Evolutionary conservation across 352 stramenopile species (phyloP).

Genomic region (Phytophthora cryptogea): DNA sequence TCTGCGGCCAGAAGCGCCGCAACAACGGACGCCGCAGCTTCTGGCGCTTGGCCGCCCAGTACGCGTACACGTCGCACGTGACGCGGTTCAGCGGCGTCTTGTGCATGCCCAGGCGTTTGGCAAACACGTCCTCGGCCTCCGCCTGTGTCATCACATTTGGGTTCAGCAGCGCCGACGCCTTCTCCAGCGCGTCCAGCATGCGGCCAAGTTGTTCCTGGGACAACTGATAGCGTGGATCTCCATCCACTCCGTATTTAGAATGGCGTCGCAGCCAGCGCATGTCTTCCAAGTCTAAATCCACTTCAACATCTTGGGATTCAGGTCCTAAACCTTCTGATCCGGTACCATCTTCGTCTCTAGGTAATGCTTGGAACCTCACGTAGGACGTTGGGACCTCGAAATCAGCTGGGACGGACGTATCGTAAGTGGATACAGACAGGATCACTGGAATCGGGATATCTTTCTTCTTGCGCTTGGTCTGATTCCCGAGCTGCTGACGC

Average conservation of each 20-base stretch:
- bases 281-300: slow-evolving; percentile 84
- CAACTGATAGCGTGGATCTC: slow-evolving; percentile 82
- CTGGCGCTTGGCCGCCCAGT: slow-evolving; percentile 96
- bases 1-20: slow-evolving; percentile 96
- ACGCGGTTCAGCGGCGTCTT: slow-evolving; percentile 77
- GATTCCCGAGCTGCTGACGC: slow-evolving; percentile 40
- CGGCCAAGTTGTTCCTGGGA: slow-evolving; percentile 61
- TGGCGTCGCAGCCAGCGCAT: slow-evolving; percentile 88
- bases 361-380: slow-evolving; percentile 79
- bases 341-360: slow-evolving; percentile 32
- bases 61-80: slow-evolving; percentile 91
- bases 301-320: slow-evolving; percentile 59
- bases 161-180: slow-evolving; percentile 80
- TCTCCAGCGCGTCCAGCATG: slow-evolving; percentile 91
- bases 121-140: slow-evolving; percentile 77
- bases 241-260: slow-evolving; percentile 81
- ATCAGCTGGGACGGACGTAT: slow-evolving; percentile 64
- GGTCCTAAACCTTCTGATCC: slow-evolving; percentile 27
- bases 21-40: slow-evolving; percentile 93
- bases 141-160: slow-evolving; percentile 73
- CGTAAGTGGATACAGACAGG: slow-evolving; percentile 65
- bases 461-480: slow-evolving; percentile 77
- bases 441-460: slow-evolving; percentile 89
- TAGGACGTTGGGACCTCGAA: slow-evolving; percentile 84
- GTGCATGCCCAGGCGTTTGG: slow-evolving; percentile 62